Evolutionary conservation across 2,329 filamentous ascomycete species (phyloP).

Genomic region (Xylaria sp.): DNA sequence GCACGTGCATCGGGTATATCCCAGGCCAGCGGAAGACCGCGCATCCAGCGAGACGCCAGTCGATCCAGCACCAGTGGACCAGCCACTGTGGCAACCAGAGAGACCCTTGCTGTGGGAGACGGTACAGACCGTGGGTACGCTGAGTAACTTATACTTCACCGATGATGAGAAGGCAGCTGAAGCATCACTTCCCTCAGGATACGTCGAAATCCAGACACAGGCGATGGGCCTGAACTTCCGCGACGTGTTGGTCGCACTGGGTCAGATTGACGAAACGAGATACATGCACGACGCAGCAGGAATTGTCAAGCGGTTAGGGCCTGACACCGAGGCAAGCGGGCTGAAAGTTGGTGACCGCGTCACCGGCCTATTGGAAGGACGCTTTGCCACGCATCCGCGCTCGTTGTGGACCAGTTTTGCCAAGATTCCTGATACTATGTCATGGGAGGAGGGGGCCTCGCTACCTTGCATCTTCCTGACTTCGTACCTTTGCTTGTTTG

Average conservation of each 20-base stretch:
- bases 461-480: slow-evolving; percentile 56
- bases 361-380: not conserved
- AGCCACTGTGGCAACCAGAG: no score
- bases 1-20: no score
- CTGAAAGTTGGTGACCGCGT: not conserved
- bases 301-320: not conserved
- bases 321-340: not conserved
- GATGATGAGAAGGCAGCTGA: no score
- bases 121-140: slow-evolving; percentile 15
- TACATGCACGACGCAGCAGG: not conserved
- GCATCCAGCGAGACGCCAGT: no score
- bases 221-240: slow-evolving; percentile 31
- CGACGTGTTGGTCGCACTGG: slow-evolving; percentile 20
- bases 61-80: no score
- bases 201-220: slow-evolving; percentile 48
- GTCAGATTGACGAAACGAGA: slow-evolving; percentile 1
- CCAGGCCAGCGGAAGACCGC: no score
- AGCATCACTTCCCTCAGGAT: no score
- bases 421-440: not conserved
- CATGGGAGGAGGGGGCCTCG: slow-evolving; percentile 49
- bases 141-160: no score
- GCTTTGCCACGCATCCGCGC: not conserved
- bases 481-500: slow-evolving; percentile 55
- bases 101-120: slow-evolving; percentile 26
- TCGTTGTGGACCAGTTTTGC: not conserved